These are phyloP conservation scores for Tolypocladium guangdongense DNA, from an alignment of 2,329 filamentous ascomycete genomes.

Conservation along the genomic window DNA sequence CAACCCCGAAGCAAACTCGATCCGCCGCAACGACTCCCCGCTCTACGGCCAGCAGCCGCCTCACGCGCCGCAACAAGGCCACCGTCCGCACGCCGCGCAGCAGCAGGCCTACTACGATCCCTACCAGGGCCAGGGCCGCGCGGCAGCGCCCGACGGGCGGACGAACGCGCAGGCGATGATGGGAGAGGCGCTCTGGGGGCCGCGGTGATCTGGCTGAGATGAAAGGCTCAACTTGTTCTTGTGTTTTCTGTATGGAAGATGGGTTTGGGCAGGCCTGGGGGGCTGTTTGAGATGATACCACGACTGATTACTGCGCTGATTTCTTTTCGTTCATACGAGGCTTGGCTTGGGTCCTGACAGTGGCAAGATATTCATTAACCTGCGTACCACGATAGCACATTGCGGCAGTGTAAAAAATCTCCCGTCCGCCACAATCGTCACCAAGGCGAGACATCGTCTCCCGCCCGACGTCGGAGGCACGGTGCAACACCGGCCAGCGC, in stretches of 20 bases:
- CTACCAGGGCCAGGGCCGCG: not conserved
- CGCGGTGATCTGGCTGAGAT: not conserved
- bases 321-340: not conserved
- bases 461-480: too few species aligned
- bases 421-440: too few species aligned
- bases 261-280: not conserved
- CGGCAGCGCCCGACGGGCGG: not conserved
- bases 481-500: too few species aligned
- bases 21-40: not conserved
- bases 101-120: constrained; percentile 2
- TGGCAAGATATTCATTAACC: too few species aligned
- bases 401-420: too few species aligned
- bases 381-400: too few species aligned
- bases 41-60: not conserved
- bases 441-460: too few species aligned
- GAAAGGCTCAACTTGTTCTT: not conserved
- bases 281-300: not conserved
- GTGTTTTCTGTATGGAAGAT: not conserved
- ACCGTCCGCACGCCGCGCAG: not conserved
- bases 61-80: not conserved
- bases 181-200: constrained; percentile 8
- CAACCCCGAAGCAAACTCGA: constrained; percentile 9
- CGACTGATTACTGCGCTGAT: not conserved
- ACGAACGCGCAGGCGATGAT: constrained; percentile 4
- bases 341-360: too few species aligned